A percentile compares a stretch with the other conserved stretches of the same genome.
Evolutionary conservation across 441 rosid species (phyloP).

Genomic region (Dalechampia spathulata): DNA sequence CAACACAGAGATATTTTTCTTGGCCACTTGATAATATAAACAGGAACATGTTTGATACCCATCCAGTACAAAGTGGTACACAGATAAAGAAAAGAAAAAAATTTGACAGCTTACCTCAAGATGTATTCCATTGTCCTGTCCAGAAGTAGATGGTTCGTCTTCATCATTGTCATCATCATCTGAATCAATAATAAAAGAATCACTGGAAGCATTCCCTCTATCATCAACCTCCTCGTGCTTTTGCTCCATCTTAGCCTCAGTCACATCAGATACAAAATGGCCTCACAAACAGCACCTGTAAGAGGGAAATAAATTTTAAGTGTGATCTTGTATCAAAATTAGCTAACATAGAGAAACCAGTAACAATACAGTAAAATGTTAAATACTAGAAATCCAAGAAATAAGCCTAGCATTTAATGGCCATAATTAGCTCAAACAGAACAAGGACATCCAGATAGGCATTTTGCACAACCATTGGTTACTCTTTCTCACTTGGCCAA

Average conservation of each 20-base stretch:
- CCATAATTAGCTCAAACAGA: no score
- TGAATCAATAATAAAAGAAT: slow-evolving; percentile 46
- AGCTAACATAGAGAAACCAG: no score
- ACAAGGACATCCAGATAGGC: no score
- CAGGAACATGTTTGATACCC: neutral
- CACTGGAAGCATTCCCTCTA: slow-evolving; percentile 37
- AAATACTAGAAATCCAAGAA: no score
- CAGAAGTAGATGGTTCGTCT: slow-evolving; percentile 43
- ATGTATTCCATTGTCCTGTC: slow-evolving; percentile 49
- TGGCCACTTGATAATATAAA: neutral
- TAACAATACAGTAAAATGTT: no score
- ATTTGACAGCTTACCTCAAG: slow-evolving; percentile 43
- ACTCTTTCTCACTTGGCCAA: no score
- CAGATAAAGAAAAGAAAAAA: neutral
- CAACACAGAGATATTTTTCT: no score
- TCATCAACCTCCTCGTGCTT: slow-evolving; percentile 44
- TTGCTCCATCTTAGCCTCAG: slow-evolving; percentile 33
- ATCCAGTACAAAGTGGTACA: neutral
- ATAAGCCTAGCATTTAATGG: no score
- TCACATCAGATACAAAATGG: slow-evolving; percentile 1
- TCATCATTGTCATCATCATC: slow-evolving; percentile 71
- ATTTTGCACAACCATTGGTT: no score
- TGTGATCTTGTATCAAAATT: no score
- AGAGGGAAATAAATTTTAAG: slow-evolving; percentile 6
- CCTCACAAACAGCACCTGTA: slow-evolving; percentile 8